A percentile compares a stretch with the other conserved stretches of the same genome.
These are phyloP conservation scores for Scedosporium boydii DNA, from an alignment of 2,329 filamentous ascomycete genomes.

Conservation along the genomic window DNA sequence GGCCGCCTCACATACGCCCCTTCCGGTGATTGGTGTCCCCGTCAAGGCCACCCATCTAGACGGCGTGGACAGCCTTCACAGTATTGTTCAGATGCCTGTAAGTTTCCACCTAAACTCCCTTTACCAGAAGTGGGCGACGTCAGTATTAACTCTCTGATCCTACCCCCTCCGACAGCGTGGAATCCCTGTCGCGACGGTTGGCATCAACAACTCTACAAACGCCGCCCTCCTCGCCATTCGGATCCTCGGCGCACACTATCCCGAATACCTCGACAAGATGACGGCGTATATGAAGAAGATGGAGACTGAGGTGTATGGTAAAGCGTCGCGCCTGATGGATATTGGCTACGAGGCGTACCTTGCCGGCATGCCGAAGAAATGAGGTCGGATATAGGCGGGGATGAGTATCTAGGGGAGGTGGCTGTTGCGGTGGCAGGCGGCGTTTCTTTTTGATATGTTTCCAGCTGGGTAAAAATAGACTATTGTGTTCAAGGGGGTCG, in stretches of 20 bases:
- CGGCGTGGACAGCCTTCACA: slow-evolving; percentile 60
- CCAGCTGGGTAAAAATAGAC: too few species aligned
- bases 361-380: slow-evolving; percentile 20
- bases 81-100: slow-evolving; percentile 71
- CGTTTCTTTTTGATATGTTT: too few species aligned
- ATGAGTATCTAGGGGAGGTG: neutral
- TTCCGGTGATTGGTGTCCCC: slow-evolving; percentile 71
- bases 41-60: slow-evolving; percentile 66
- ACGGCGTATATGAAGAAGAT: slow-evolving; percentile 53
- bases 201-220: slow-evolving; percentile 73
- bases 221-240: slow-evolving; percentile 63
- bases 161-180: slow-evolving; percentile 32
- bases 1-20: slow-evolving; percentile 58
- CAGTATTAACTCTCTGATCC: slow-evolving; percentile 20
- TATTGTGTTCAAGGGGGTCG: too few species aligned
- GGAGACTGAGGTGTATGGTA: slow-evolving; percentile 52
- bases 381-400: neutral
- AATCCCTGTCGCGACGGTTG: slow-evolving; percentile 65
- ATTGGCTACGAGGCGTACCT: slow-evolving; percentile 49
- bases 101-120: slow-evolving; percentile 19
- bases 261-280: slow-evolving; percentile 46
- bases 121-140: slow-evolving; percentile 29
- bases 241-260: slow-evolving; percentile 52
- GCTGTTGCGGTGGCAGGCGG: too few species aligned
- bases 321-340: slow-evolving; percentile 47